Base-by-base conservation (phyloP, 2,329 filamentous ascomycete species). In the Escovopsis sp. region DNA sequence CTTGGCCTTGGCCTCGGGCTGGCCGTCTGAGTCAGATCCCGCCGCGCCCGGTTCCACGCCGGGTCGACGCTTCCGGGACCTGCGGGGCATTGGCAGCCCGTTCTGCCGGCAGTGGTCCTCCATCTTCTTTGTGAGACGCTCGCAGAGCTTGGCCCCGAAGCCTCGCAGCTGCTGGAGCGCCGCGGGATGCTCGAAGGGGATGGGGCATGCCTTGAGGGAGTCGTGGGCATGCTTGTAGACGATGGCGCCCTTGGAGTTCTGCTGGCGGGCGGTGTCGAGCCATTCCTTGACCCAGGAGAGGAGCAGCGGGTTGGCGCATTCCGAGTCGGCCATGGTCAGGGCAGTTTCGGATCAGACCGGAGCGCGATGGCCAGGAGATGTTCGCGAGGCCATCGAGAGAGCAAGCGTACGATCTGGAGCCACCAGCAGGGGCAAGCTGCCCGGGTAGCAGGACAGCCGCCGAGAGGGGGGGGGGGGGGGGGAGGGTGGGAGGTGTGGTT, bases 221-320 rank as follows among this genome's bases (percentile, higher is more conserved):
- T 83, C 69, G 48, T 84, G 84, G 1, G 83, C 83, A 45, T 78
- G 74, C 43, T 72, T 79, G 54, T 86, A 88, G 0, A 72, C 76
- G n/a, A 67, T 72, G 17, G 75, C 58, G 16, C 78, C 79, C 51
- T 83, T 85, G 14, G 72, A 71, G 49, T 79, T 83, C 31, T 69
- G 70, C 45, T 83, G 72, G 33, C 69, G 66, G 11, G 79, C 81
- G 28, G 69, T 52, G 31, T 86, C 78, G 34, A 79, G 68, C 79
- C 78, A 85, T 60, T 86, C 79, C 48, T 81, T 77, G 34, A 87
- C 72, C 75, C 79, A 87, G 43, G 61, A 59, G 10, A 87, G 65
- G 8, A 85, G 65, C 28, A 83, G 63, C 5, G 81, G 76, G 46
- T 90, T 90, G 13, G 74, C 68, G 43, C 71, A 77, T 19, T 61